Evolutionary conservation across 78 protist genomes (phyloP).

Genomic region (Salpingoeca rosetta): DNA sequence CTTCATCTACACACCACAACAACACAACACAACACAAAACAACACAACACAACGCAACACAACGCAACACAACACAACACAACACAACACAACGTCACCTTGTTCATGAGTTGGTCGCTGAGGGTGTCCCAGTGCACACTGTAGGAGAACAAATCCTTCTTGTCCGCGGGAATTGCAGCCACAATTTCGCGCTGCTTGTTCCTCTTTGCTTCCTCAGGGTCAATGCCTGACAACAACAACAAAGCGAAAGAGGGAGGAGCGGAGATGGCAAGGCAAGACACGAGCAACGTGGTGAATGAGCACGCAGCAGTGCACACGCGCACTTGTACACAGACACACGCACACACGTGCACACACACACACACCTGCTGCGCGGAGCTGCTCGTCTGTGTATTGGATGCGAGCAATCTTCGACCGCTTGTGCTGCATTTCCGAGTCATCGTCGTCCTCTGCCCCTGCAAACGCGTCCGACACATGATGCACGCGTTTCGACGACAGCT

Average conservation of each 20-base stretch:
- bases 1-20: no score
- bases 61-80: background rate
- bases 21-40: background rate
- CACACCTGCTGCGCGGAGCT: background rate
- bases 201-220: background rate
- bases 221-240: no score
- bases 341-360: no score
- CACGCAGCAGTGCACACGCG: no score
- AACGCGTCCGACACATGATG: background rate
- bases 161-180: background rate
- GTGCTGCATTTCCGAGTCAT: background rate
- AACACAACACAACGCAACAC: background rate
- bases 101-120: background rate
- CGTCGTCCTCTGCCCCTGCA: background rate
- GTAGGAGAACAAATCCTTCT: background rate
- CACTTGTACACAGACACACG: no score
- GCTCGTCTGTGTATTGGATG: background rate
- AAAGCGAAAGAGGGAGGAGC: no score
- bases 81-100: background rate
- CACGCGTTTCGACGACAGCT: background rate
- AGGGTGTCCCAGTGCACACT: background rate
- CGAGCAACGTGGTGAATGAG: no score
- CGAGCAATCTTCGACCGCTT: background rate
- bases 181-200: background rate
- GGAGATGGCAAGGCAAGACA: no score